Evolutionary conservation across 495 filamentous ascomycete genomes (phyloP).

Genomic region (Penicillium simplicissimum): DNA sequence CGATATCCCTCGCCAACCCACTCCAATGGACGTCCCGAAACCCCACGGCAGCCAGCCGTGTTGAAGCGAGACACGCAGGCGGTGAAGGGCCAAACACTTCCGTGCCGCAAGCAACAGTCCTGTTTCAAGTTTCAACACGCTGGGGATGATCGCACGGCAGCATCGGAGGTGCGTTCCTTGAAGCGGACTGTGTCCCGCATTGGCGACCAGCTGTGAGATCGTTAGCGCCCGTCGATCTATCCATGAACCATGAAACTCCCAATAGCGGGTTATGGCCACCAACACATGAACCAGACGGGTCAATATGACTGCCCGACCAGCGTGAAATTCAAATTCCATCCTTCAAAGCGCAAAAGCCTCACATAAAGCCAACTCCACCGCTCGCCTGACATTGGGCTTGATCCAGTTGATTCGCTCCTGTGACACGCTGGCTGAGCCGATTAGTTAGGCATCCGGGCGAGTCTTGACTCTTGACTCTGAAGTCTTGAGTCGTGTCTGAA

Average conservation of each 20-base stretch:
- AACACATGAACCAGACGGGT: background rate
- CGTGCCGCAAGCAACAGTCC: background rate
- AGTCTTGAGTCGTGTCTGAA: too few relatives aligned
- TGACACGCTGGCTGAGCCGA: background rate
- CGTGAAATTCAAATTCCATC: background rate
- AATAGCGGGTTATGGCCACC: background rate
- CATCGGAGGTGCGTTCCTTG: background rate
- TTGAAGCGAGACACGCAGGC: constrained; percentile 16
- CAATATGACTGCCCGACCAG: background rate
- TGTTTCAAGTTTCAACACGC: constrained; percentile 14
- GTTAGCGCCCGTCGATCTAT: background rate
- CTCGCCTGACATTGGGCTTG: background rate
- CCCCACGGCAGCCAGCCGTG: constrained; percentile 3
- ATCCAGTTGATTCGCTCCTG: background rate
- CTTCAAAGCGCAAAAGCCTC: background rate
- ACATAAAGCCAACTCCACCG: background rate
- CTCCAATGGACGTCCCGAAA: background rate
- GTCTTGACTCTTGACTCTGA: background rate
- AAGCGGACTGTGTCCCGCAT: background rate
- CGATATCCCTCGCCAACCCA: background rate
- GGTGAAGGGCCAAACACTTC: background rate
- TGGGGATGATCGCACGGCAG: constrained; percentile 2
- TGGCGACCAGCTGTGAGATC: background rate
- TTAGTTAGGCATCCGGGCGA: background rate
- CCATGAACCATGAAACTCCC: background rate